Evolutionary conservation across 768 basidiomycete species (phyloP), one percentile per base, ranked within the genome.

Genomic region (Tephrocybe rancida): DNA sequence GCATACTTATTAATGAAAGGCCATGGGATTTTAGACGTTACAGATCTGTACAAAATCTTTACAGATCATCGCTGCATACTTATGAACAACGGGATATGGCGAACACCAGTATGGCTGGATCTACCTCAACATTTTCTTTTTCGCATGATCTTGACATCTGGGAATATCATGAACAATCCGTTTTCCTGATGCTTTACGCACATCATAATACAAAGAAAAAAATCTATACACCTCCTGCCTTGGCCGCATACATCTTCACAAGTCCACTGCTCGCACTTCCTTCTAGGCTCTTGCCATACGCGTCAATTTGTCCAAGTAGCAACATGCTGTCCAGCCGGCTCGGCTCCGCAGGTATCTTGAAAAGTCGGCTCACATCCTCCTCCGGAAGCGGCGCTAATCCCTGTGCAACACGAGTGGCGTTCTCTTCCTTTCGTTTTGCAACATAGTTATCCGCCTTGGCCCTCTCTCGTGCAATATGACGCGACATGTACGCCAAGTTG

Each of bases 351-450:
- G 93, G 90, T 32, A 94, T 90, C 74, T 89, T 93, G 78, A 93
- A 94, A 66, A 94, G 65, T 57, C 93, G 80, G 63, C 82, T 78
- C 29, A 92, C 83, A 62, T 93, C 89, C 66, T 96, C 90, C 69
- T 93, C 89, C 1, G 95, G 94, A 25, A 95, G 76, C 58, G 95
- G 92, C 22, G 83, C 83, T 46, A 95, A 73, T 11, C 95, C 95
- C 64, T 94, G 91, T 34, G 85, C 86, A 57, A 88, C 79, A 39
- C 95, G 83, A 47, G 74, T 74, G 32, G 79, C 80, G 64, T 92
- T 96, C 72, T 97, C 95, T 67, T 96, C 95, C 66, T 88, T 91
- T 51, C 93, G 85, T 71, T 94, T 95, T 62, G 83, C 80, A 49
- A 95, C 71, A 64, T 88, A 87, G 48, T 79, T 77, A 51, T 97